Base-by-base conservation (phyloP, 805 yeast species). In the Nakazawaea peltata region DNA sequence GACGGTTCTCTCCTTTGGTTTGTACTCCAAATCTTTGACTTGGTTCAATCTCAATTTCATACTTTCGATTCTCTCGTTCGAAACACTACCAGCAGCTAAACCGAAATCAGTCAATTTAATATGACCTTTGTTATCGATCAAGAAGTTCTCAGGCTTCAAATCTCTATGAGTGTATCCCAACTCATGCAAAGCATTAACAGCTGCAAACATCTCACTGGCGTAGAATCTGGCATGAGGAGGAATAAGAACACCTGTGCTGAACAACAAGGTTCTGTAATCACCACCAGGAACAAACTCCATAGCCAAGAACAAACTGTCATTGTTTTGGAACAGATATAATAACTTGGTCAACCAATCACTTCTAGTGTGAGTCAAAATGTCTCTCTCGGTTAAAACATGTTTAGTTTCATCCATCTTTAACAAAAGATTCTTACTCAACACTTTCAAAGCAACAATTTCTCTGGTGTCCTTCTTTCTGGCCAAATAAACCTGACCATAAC, bases 231-330 rank as follows among this genome's bases (percentile, higher is more conserved):
- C 94, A 53, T 92, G 98, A 3, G 94, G 87, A 2, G 97, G 95
- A 41, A 85, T 83, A 46, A 92, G 65, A 39, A 82, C 83, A 24
- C 95, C 95, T 5, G 97, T 90, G 55, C 88, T 90, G 57, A 87
- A 88, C 44, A 92, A 71, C 41, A 92, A 63, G 0, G 98, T 92
- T 53, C 99, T 78, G 65, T 85, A 92, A 55, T 92, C 99, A 36
- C 99, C 99, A 40, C 99, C 99, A 7, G 99, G 97, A n/a, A 92
- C 98, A 57, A 84, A 92, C 56, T 92, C 98, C 99, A 92, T 92
- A 2, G 98, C 98, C 51, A 92, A 67, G 49, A 85, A 92, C 21
- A 92, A 83, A 51, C 82, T 83, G 42, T 83, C 88, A 0, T 79
- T 59, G 59, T 92, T 97, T 57, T 92, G 99, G 63, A 92, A 92